Conservation (phyloP, 306 rosid species). For the Quercus bicolor region DNA sequence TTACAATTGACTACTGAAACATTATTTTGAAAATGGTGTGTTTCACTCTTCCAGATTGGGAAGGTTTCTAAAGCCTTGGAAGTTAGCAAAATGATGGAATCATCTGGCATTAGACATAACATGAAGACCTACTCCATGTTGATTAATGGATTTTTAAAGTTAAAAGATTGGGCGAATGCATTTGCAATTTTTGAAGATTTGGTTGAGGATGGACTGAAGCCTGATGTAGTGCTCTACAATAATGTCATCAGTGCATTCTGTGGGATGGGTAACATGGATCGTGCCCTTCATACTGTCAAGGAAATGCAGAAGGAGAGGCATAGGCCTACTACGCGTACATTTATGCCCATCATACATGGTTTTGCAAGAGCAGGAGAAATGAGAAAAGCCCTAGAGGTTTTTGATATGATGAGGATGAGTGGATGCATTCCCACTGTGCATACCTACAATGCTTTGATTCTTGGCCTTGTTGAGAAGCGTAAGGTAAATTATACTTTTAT, state of each 20-base stretch:
- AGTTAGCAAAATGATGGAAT: slow-evolving; percentile 72
- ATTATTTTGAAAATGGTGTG: not conserved
- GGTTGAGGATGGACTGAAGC: slow-evolving; percentile 72
- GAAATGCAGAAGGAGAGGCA: slow-evolving; percentile 82
- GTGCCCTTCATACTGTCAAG: slow-evolving; percentile 71
- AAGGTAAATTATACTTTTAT: slow-evolving; percentile 53
- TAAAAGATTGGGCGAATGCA: slow-evolving; percentile 98
- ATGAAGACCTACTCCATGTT: slow-evolving; percentile 96
- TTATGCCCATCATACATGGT: slow-evolving; percentile 88
- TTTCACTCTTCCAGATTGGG: slow-evolving; percentile 61
- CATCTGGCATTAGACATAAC: slow-evolving; percentile 75
- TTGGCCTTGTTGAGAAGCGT: slow-evolving; percentile 91
- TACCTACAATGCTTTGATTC: slow-evolving; percentile 89
- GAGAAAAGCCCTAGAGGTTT: slow-evolving; percentile 74
- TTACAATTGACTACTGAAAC: not conserved
- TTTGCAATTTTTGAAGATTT: slow-evolving; percentile 81
- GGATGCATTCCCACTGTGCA: slow-evolving; percentile 96
- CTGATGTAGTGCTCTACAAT: slow-evolving; percentile 85
- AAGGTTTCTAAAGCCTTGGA: slow-evolving; percentile 86
- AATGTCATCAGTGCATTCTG: slow-evolving; percentile 81
- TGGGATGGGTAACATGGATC: slow-evolving; percentile 95
- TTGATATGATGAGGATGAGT: slow-evolving; percentile 90
- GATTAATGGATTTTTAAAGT: slow-evolving; percentile 79
- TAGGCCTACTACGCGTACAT: slow-evolving; percentile 84
- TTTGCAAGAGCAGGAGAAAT: slow-evolving; percentile 86